These are phyloP conservation scores for Tuber calosporum DNA, from an alignment of 495 filamentous ascomycete genomes.

Conservation along the genomic window DNA sequence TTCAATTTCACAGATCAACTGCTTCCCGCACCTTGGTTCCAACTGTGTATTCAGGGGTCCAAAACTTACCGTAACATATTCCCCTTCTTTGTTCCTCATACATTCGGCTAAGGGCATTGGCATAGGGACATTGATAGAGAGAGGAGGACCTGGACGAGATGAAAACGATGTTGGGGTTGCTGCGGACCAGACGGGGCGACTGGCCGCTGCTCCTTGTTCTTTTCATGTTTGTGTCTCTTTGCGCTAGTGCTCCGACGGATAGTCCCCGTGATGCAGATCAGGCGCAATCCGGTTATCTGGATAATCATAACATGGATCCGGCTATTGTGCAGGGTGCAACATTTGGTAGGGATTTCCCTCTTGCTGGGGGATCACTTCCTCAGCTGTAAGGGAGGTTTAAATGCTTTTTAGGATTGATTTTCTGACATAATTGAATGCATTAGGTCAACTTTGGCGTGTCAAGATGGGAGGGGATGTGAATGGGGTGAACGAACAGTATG, in stretches of 20 bases:
- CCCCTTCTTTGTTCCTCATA: neutral
- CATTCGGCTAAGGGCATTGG: neutral
- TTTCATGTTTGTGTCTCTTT: slow-evolving; percentile 14
- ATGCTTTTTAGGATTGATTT: slow-evolving; percentile 38
- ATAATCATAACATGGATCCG: slow-evolving; percentile 48
- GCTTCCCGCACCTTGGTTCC: neutral
- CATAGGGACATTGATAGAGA: neutral
- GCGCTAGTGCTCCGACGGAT: slow-evolving; percentile 40
- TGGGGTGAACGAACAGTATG: slow-evolving; percentile 19
- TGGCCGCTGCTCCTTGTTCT: neutral
- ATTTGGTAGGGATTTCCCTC: slow-evolving; percentile 33
- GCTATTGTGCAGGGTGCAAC: slow-evolving; percentile 42
- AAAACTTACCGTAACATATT: neutral
- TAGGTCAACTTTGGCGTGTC: slow-evolving; percentile 28
- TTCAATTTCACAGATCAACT: neutral
- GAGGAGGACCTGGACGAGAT: neutral
- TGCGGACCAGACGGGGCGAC: neutral
- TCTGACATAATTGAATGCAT: neutral
- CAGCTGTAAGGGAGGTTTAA: neutral
- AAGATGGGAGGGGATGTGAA: slow-evolving; percentile 21
- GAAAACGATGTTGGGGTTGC: neutral
- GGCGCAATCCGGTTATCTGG: slow-evolving; percentile 46
- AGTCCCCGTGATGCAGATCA: slow-evolving; percentile 45
- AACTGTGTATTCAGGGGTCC: neutral
- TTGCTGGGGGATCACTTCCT: neutral